Conservation (phyloP, 1,284 basidiomycete genomes). For the Fomes fomentarius region DNA sequence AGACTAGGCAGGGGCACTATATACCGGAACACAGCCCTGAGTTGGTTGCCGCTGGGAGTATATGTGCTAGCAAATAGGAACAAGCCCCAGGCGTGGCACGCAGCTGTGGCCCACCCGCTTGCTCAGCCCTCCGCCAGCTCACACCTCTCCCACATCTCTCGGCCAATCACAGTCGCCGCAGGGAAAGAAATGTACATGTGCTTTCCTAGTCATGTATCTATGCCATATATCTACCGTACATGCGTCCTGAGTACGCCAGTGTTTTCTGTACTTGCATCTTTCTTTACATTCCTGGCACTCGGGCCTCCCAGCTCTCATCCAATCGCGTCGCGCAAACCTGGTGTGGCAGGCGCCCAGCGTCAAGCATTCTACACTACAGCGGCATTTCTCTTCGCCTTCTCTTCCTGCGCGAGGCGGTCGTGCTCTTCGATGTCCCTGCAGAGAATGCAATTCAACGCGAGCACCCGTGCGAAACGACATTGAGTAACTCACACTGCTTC, state of each 20-base stretch:
- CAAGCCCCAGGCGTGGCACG: slow-evolving; percentile 5
- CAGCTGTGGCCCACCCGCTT: slow-evolving; percentile 3
- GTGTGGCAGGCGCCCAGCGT: background rate
- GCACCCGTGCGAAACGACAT: slow-evolving; percentile 20
- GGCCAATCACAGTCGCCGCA: slow-evolving; percentile 4
- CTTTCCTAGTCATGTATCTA: background rate
- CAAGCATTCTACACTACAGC: background rate
- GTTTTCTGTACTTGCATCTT: background rate
- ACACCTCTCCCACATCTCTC: slow-evolving; percentile 2
- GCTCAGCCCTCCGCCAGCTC: background rate
- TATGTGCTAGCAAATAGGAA: slow-evolving; percentile 7
- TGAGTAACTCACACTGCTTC: slow-evolving; percentile 63
- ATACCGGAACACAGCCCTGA: background rate
- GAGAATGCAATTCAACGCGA: slow-evolving; percentile 7
- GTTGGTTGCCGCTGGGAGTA: slow-evolving; percentile 3
- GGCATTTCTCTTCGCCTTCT: slow-evolving; percentile 20
- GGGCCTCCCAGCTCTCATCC: background rate
- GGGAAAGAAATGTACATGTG: background rate
- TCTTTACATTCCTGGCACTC: background rate
- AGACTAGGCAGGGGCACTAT: background rate
- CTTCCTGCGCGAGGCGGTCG: slow-evolving; percentile 55
- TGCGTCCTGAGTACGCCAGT: too few relatives aligned
- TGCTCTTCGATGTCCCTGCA: slow-evolving; percentile 79
- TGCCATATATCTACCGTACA: slow-evolving; percentile 1
- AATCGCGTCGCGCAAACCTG: background rate